phyloP scores from a whole-genome alignment of 2,329 filamentous ascomycete species.

The Neurospora sp. region DNA sequence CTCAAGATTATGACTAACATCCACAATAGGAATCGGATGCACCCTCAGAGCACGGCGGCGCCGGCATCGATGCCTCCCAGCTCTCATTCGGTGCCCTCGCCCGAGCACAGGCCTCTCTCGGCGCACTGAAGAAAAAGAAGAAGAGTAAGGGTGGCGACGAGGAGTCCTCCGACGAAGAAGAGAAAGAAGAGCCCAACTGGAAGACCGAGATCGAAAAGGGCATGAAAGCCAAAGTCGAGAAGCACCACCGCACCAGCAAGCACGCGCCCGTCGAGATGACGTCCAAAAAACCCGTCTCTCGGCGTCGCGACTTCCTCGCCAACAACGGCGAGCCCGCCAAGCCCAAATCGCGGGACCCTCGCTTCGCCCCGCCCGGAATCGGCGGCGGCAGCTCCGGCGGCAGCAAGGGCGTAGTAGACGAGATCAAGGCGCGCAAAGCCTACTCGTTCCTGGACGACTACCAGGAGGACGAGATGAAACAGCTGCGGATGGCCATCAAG shows the following conservation, averaged over 20 bases:
- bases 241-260: conserved; percentile 54
- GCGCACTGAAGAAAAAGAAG: conserved; percentile 30
- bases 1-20: not conserved
- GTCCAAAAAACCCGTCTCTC: conserved; percentile 73
- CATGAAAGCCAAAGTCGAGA: conserved; percentile 14
- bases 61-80: conserved; percentile 38
- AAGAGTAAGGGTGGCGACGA: conserved; percentile 20
- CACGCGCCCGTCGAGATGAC: conserved; percentile 80
- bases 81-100: conserved; percentile 88
- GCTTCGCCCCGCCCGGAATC: conserved; percentile 63
- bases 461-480: conserved; percentile 69
- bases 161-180: conserved; percentile 14
- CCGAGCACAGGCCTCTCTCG: conserved; percentile 67
- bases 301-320: conserved; percentile 64
- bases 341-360: conserved; percentile 62
- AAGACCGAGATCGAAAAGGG: conserved; percentile 25
- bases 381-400: conserved; percentile 17
- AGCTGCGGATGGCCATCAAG: conserved; percentile 59
- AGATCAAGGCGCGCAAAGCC: conserved; percentile 53
- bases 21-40: conserved; percentile 23
- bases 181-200: not conserved
- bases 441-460: conserved; percentile 89
- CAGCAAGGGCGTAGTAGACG: conserved; percentile 35
- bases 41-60: conserved; percentile 24
- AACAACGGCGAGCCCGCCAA: conserved; percentile 46